Evolutionary conservation across 768 basidiomycete species (phyloP), one percentile per base, ranked within the genome.

Genomic region (Podaxis sp.): DNA sequence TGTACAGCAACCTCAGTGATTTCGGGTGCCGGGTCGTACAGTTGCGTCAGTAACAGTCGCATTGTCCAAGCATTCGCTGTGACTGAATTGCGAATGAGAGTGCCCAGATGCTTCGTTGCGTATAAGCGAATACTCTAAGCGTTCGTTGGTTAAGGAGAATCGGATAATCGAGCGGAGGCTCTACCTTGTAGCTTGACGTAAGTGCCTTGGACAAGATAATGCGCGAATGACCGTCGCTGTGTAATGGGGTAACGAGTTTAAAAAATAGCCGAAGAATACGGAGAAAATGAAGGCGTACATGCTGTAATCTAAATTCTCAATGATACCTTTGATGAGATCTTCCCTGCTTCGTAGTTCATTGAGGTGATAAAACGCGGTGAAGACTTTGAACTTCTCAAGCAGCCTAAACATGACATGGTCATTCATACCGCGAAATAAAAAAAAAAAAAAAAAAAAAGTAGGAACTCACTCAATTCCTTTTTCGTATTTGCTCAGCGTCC

Each of bases 361-460:
- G 47, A 98, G 75, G 69, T 95, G 95, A 70, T 98, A 98, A 72
- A 98, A 95, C 0, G 92, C 89, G 0, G 95, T 98, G 72, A 98
- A 98, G 27, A 98, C 82, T 67, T 90, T 91, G 73, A 90, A 90
- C 66, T 91, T 91, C 73, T 97, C 94, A 72, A 99, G 75, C 13
- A 98, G 74, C 47, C 95, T 96, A 62, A n/a, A 54, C 61, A 62
- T n/a, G 59, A 5, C 38, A 44, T 14, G 42, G 35, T 54, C 23
- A 58, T 14, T 32, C 21, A 25, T 44, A 36, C 37, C 28, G 7
- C 46, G 25, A 27, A 7, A 4, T 13, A 35, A 14, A 21, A 21
- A 21, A 21, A 6, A 27, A 27, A 7, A 4, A 10, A 35, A 14
- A 21, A 21, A 21, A 21, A 6, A 27, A 21, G 38, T 5, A 5